phyloP scores from a whole-genome alignment of 1,284 basidiomycete genomes.

The Apiotrichum laibachii region DNA sequence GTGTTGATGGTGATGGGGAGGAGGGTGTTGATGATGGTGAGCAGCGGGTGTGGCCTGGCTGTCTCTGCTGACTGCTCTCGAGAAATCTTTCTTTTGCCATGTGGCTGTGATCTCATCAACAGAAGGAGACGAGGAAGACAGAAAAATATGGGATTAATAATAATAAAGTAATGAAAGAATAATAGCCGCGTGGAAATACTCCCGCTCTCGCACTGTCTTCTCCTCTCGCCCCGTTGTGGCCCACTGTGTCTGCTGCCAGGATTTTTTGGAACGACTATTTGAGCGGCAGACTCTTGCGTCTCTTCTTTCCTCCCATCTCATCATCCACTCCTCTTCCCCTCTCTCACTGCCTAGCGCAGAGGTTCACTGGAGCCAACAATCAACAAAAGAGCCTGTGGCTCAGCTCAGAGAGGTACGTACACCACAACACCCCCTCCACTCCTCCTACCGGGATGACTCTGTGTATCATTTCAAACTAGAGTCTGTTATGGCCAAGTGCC shows the following conservation, averaged over 20 bases:
- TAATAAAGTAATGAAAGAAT: constrained; percentile 4
- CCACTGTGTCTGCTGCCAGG: background rate
- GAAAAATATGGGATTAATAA: constrained; percentile 30
- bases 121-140: too few species aligned
- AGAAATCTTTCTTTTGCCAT: too few species aligned
- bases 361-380: background rate
- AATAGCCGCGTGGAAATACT: constrained; percentile 13
- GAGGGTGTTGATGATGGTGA: too few species aligned
- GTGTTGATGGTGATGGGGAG: constrained; percentile 2
- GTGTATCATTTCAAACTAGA: constrained; percentile 53
- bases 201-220: background rate
- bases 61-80: too few species aligned
- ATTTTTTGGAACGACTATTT: background rate
- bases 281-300: background rate
- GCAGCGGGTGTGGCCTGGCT: too few species aligned
- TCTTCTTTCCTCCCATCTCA: background rate
- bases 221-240: too few species aligned
- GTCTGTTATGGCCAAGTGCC: constrained; percentile 52
- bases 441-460: constrained; percentile 41
- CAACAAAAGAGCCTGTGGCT: constrained; percentile 13
- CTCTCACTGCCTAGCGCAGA: background rate
- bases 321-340: constrained; percentile 1
- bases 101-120: too few species aligned
- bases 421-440: constrained; percentile 1
- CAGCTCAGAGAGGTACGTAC: constrained; percentile 14